These are phyloP conservation scores for Stellera chamaejasme DNA, from an alignment of 345 rosid species.

Conservation along the genomic window DNA sequence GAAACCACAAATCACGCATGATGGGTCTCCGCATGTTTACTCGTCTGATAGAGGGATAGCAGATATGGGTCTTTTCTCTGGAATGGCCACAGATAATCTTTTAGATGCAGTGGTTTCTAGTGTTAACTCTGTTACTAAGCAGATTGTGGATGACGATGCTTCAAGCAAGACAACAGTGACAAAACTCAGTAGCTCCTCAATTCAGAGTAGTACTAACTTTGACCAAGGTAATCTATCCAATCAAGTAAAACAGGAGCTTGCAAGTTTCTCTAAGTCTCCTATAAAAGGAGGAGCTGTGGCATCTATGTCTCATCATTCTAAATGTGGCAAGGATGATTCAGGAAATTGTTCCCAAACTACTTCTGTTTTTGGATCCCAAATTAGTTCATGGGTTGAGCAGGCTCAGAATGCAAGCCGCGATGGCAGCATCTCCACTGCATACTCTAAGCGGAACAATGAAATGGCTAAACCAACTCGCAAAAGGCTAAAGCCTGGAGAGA, in stretches of 20 bases:
- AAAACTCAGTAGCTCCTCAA: slow-evolving; percentile 49
- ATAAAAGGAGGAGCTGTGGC: slow-evolving; percentile 30
- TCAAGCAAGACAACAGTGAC: slow-evolving; percentile 72
- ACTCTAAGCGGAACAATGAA: slow-evolving; percentile 64
- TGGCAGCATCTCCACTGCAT: slow-evolving; percentile 47
- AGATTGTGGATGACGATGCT: slow-evolving; percentile 58
- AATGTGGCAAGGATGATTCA: slow-evolving; percentile 32
- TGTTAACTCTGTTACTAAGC: slow-evolving; percentile 45
- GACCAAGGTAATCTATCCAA: slow-evolving; percentile 26
- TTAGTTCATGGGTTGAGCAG: slow-evolving; percentile 84
- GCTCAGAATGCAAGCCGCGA: slow-evolving; percentile 45
- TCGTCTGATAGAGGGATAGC: slow-evolving; percentile 32
- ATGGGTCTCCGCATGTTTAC: slow-evolving; percentile 26
- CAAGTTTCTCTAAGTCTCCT: slow-evolving; percentile 26
- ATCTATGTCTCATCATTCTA: slow-evolving; percentile 35
- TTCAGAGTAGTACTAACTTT: slow-evolving; percentile 34
- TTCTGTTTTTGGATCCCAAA: slow-evolving; percentile 60
- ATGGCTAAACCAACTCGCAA: slow-evolving; percentile 60
- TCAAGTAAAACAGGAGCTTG: slow-evolving; percentile 25
- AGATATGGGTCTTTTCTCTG: slow-evolving; percentile 22
- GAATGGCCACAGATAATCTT: slow-evolving; percentile 50
- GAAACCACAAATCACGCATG: slow-evolving; percentile 24
- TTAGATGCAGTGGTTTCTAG: slow-evolving; percentile 90
- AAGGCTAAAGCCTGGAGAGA: slow-evolving; percentile 90
- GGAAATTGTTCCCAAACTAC: slow-evolving; percentile 43